phyloP scores from a whole-genome alignment of 192 early-diverging fungal genomes.

The Coemansia guatemalensis region DNA sequence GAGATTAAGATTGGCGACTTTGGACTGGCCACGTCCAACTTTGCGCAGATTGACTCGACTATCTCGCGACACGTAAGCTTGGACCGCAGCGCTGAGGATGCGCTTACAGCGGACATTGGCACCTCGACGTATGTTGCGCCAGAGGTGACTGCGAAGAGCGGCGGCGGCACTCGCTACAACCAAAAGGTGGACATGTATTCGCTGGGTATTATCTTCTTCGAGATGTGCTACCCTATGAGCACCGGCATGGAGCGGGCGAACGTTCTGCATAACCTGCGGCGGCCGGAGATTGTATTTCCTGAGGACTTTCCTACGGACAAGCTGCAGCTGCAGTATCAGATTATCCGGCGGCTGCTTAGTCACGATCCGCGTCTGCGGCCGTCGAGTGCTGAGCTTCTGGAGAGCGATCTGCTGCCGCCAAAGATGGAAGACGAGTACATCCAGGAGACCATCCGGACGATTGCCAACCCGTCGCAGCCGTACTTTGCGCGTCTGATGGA shows the following conservation, averaged over 20 bases:
- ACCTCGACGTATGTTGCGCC: constrained; percentile 91
- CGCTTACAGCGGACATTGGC: constrained; percentile 80
- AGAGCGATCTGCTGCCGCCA: constrained; percentile 78
- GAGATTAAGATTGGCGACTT: constrained; percentile 93
- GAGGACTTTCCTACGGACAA: constrained; percentile 64
- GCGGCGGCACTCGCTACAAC: constrained; percentile 64
- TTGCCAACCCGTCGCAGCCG: constrained; percentile 84
- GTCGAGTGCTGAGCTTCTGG: constrained; percentile 77
- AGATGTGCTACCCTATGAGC: constrained; percentile 83
- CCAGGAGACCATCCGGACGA: constrained; percentile 84
- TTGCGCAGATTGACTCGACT: constrained; percentile 33
- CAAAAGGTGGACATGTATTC: constrained; percentile 93
- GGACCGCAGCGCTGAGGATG: constrained; percentile 53
- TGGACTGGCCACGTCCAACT: constrained; percentile 78
- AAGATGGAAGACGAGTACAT: constrained; percentile 88
- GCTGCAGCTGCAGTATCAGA: constrained; percentile 63
- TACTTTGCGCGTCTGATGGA: constrained; percentile 81
- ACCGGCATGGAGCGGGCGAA: constrained; percentile 89
- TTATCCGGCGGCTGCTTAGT: constrained; percentile 71
- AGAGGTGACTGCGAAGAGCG: constrained; percentile 32
- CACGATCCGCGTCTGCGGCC: constrained; percentile 78
- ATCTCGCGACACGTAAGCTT: constrained; percentile 26
- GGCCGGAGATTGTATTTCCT: constrained; percentile 44
- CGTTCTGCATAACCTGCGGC: constrained; percentile 68
- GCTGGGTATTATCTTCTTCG: constrained; percentile 94